Percentiles rank a stretch among this genome's conserved stretches.
These are phyloP conservation scores for Pythium oligandrum DNA, from an alignment of 352 stramenopile species.

Conservation along the genomic window DNA sequence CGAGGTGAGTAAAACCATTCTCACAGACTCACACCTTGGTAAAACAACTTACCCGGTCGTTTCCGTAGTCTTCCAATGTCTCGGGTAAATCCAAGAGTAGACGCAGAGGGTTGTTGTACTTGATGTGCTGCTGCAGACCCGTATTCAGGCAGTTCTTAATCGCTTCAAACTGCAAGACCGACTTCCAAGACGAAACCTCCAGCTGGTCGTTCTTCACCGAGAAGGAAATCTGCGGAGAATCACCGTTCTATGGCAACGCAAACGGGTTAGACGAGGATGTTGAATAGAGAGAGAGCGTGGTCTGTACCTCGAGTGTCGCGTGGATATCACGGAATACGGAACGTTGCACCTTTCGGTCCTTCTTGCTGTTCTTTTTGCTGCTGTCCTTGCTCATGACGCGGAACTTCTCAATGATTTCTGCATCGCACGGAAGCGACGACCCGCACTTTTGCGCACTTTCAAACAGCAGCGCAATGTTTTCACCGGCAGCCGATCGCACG, in stretches of 20 bases:
- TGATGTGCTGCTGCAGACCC: conserved; percentile 81
- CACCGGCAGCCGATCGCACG: conserved; percentile 68
- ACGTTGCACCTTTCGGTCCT: conserved; percentile 82
- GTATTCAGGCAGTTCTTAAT: conserved; percentile 72
- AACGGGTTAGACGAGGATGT: conserved; percentile 1
- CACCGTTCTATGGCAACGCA: conserved; percentile 42
- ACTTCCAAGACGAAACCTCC: conserved; percentile 72
- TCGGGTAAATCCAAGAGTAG: conserved; percentile 72
- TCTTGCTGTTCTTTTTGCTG: conserved; percentile 89
- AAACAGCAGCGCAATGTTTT: conserved; percentile 84
- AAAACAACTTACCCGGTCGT: conserved; percentile 51
- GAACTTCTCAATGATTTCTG: conserved; percentile 68
- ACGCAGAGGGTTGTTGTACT: conserved; percentile 86
- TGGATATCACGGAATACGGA: conserved; percentile 83
- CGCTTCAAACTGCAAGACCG: conserved; percentile 77
- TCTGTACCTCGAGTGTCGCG: conserved; percentile 59
- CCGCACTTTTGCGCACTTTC: conserved; percentile 53
- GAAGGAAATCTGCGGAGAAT: conserved; percentile 75
- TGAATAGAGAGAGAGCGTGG: too few species aligned
- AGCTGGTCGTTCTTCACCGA: conserved; percentile 70
- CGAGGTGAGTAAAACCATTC: conserved; percentile 3
- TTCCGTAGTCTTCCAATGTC: conserved; percentile 62
- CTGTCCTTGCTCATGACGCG: conserved; percentile 81
- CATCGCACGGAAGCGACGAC: conserved; percentile 45
- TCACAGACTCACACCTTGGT: too few species aligned